Conservation (phyloP, 176 grass and related monocot genomes). For the Raddia guianensis region DNA sequence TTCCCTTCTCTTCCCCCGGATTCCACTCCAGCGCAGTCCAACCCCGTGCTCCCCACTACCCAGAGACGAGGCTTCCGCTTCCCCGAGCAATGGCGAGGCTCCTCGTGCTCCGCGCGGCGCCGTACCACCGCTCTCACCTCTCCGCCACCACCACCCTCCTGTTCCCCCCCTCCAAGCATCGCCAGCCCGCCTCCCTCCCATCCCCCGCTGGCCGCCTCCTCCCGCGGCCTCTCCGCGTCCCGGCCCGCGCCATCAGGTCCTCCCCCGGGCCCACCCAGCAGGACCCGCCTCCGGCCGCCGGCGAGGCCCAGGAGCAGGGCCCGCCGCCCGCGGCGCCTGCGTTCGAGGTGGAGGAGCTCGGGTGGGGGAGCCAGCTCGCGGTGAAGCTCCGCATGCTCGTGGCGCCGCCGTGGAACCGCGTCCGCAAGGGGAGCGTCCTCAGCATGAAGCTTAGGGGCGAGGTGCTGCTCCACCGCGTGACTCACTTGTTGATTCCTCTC, state of each 20-base stretch:
- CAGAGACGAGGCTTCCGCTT: not conserved
- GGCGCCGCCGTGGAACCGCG: conserved; percentile 75
- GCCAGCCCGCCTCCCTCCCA: conserved; percentile 29
- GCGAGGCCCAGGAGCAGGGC: conserved; percentile 49
- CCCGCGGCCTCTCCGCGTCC: conserved; percentile 44
- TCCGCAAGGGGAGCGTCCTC: conserved; percentile 85
- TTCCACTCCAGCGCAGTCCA: not conserved
- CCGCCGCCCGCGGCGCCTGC: conserved; percentile 26
- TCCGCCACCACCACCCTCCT: conserved; percentile 25
- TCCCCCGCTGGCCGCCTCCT: conserved; percentile 28
- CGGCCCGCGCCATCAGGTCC: conserved; percentile 50
- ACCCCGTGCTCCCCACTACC: not conserved
- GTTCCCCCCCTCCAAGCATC: conserved; percentile 34
- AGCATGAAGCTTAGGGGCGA: conserved; percentile 78
- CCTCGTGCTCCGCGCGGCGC: conserved; percentile 53
- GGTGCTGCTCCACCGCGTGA: conserved; percentile 34
- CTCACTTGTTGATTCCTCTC: not conserved
- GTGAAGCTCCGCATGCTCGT: conserved; percentile 78
- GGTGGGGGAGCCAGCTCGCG: conserved; percentile 66
- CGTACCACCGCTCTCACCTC: conserved; percentile 47
- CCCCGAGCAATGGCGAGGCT: conserved; percentile 61
- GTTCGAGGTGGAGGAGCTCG: conserved; percentile 50
- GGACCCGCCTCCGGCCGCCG: conserved; percentile 24
- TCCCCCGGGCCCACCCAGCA: conserved; percentile 53
- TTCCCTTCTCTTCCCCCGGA: not conserved